phyloP scores from a whole-genome alignment of 345 rosid genomes.

The Eucalyptus erythrocorys region DNA sequence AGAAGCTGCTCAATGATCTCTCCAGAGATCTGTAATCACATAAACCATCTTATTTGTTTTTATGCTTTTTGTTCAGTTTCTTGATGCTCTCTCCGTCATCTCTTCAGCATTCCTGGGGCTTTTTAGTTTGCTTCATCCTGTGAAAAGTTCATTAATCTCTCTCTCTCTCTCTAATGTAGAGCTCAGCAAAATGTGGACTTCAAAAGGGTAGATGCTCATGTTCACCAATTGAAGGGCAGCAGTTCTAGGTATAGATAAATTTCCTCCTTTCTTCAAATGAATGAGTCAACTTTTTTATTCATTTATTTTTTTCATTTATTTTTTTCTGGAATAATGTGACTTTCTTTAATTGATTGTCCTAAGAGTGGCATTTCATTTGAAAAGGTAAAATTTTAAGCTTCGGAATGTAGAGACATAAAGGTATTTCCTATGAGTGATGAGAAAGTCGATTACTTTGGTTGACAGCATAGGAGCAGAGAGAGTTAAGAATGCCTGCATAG shows the following conservation, averaged over 20 bases:
- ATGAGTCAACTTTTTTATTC: not conserved
- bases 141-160: not conserved
- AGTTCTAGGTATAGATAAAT: constrained; percentile 59
- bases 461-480: constrained; percentile 93
- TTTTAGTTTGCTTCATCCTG: not conserved
- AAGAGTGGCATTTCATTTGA: not conserved
- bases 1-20: constrained; percentile 81
- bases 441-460: constrained; percentile 2
- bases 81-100: not conserved
- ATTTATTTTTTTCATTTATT: not conserved
- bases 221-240: constrained; percentile 96
- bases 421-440: not conserved
- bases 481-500: constrained; percentile 71
- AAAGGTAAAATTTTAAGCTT: not conserved
- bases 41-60: not conserved
- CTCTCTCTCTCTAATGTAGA: constrained; percentile 11
- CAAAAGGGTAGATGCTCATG: constrained; percentile 79
- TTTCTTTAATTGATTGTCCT: not conserved
- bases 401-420: not conserved
- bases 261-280: not conserved
- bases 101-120: not conserved
- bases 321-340: not conserved
- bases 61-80: not conserved
- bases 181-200: constrained; percentile 73
- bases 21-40: constrained; percentile 43